phyloP scores from a whole-genome alignment of 1,284 basidiomycete genomes.

The Cryptococcus sp. region DNA sequence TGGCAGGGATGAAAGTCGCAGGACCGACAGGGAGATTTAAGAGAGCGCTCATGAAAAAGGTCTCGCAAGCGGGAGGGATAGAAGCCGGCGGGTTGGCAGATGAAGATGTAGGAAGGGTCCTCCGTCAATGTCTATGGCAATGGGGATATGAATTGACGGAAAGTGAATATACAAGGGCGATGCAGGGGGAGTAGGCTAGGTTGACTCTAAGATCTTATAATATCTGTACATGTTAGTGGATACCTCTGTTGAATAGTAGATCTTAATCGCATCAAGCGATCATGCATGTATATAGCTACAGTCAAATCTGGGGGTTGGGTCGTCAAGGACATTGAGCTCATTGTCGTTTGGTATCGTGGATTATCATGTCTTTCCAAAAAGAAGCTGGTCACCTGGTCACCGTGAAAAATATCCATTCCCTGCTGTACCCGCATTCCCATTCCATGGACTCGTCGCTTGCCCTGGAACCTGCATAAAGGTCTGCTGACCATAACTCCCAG shows the following conservation, averaged over 20 bases:
- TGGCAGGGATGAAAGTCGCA: conserved; percentile 48
- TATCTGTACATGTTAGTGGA: no score
- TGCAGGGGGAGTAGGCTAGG: conserved; percentile 8
- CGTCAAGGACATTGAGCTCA: no score
- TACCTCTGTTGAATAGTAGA: no score
- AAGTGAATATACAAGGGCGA: conserved; percentile 26
- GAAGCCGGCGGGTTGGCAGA: conserved; percentile 16
- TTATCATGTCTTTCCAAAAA: no score
- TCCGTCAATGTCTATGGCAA: conserved; percentile 43
- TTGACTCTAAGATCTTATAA: no score
- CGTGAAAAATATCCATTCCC: neutral
- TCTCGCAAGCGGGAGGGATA: conserved; percentile 38
- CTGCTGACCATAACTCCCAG: neutral
- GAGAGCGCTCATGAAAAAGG: conserved; percentile 45
- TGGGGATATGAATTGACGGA: conserved; percentile 39
- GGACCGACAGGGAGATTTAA: conserved; percentile 50
- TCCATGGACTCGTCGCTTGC: neutral
- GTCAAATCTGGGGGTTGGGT: no score
- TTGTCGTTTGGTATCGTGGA: no score
- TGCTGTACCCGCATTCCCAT: neutral
- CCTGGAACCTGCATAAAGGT: neutral
- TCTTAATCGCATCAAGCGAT: no score
- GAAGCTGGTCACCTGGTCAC: no score
- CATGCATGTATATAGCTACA: no score
- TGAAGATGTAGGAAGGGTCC: conserved; percentile 34